Conservation (phyloP, 2,329 filamentous ascomycete species). For the Fusarium neocosmosporiellum region DNA sequence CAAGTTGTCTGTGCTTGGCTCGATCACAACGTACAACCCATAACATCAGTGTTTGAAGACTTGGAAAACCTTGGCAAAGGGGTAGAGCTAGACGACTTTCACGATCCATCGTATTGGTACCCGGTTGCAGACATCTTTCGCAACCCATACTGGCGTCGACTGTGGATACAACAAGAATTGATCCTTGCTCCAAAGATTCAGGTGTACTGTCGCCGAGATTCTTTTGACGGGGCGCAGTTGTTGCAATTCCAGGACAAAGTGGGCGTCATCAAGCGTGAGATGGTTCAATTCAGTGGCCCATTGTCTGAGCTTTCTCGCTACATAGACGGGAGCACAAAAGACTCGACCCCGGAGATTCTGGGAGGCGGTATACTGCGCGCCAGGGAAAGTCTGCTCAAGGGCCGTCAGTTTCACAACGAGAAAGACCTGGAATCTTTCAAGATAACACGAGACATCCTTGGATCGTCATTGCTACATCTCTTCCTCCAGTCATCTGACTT, state of each 20-base stretch:
- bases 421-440: neutral
- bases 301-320: neutral
- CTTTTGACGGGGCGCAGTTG: neutral
- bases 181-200: neutral
- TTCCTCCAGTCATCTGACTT: neutral
- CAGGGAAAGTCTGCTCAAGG: neutral
- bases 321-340: neutral
- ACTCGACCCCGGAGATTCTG: neutral
- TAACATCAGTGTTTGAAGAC: neutral
- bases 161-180: slow-evolving; percentile 12
- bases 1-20: slow-evolving; percentile 8
- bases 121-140: slow-evolving; percentile 9
- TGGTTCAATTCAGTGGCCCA: neutral
- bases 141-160: slow-evolving; percentile 12
- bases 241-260: neutral
- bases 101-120: slow-evolving; percentile 4
- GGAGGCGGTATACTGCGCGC: neutral
- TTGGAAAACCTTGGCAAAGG: neutral
- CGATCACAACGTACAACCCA: neutral
- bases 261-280: neutral
- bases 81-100: slow-evolving; percentile 1
- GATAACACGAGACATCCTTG: neutral
- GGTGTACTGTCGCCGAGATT: slow-evolving; percentile 3
- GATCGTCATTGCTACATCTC: neutral
- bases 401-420: neutral